Base-by-base conservation (phyloP, 495 filamentous ascomycete species). In the Penicillium soppii region DNA sequence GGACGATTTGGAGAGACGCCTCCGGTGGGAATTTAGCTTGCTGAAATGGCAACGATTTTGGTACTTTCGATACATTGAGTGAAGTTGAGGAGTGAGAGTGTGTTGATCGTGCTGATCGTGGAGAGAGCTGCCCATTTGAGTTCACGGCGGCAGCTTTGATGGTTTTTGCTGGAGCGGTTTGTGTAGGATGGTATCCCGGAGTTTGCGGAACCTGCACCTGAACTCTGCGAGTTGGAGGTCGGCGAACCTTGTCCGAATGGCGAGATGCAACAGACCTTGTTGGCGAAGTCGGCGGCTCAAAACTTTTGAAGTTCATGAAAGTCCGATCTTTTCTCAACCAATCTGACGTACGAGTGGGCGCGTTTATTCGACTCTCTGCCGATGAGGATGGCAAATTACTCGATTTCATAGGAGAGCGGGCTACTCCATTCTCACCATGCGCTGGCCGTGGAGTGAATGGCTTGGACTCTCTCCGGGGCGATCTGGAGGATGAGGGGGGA, bases 231-330 rank as follows among this genome's bases (percentile, higher is more conserved):
- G 48, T 40, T 7, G 27, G 13, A 19, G 25, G 43, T 10, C 30
- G 36, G n/a, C 52, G 40, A 33, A 44, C 17, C 27, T 54, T 62
- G 12, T 60, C 58, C 7, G 23, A 36, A 16, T 58, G 54, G 15
- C 68, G 60, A 20, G 56, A 50, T 12, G 55, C 58, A 13, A 65
- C 44, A 1, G 61, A 57, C 6, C 61, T 44, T 8, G 70, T 71
- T 7, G 73, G 73, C 7, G 73, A 77, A 10, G 63, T 73, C 19
- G 73, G 73, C 3, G 71, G 72, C 7, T 75, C 68, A n/a, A 70
- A 56, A 26, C 58, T 58, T 7, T 47, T 54, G 43, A 73, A 73
- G 8, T 66, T 59, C 47, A 64, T 65, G 7, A 53, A 56, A 10
- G 53, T 59, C 10, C 61, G 59, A n/a, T 72, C 68, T 39, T 70